Conservation (phyloP, 2,329 filamentous ascomycete species). For the Beauveria sp. region DNA sequence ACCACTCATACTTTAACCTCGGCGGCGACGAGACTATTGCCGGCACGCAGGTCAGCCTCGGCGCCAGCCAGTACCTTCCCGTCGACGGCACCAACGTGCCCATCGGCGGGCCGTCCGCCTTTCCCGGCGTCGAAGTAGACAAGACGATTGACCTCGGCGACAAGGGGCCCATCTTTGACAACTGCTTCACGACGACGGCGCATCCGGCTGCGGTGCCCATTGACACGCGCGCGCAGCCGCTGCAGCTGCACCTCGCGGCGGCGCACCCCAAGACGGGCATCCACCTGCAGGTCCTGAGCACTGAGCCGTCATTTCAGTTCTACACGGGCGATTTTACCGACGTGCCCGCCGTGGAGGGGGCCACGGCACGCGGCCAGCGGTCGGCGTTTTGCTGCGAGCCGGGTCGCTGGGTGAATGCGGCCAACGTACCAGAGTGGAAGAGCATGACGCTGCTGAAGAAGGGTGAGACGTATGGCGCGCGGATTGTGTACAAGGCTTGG, state of each 20-base stretch:
- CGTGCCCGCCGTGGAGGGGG: constrained; percentile 57
- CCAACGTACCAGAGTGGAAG: constrained; percentile 75
- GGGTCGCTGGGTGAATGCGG: constrained; percentile 80
- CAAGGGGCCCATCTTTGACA: constrained; percentile 69
- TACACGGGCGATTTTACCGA: constrained; percentile 85
- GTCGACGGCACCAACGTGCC: constrained; percentile 70
- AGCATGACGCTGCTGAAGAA: constrained; percentile 73
- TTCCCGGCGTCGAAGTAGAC: constrained; percentile 56
- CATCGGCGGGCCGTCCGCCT: constrained; percentile 55
- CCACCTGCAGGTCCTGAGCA: constrained; percentile 81
- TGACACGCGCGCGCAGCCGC: constrained; percentile 55
- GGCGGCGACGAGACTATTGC: constrained; percentile 44
- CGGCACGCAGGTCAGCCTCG: constrained; percentile 59
- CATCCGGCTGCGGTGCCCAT: constrained; percentile 53
- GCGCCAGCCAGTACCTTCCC: constrained; percentile 59
- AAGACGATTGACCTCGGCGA: constrained; percentile 66
- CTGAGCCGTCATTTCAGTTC: constrained; percentile 94
- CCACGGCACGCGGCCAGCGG: constrained; percentile 57
- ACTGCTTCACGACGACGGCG: constrained; percentile 77
- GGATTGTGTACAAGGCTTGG: constrained; percentile 82
- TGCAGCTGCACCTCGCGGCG: constrained; percentile 63
- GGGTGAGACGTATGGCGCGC: constrained; percentile 74
- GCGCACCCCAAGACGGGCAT: constrained; percentile 67
- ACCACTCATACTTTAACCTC: constrained; percentile 79
- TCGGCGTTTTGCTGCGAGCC: constrained; percentile 90